Percentiles rank a stretch among this genome's conserved stretches.
Evolutionary conservation across 345 rosid genomes (phyloP).

Genomic region (Gossypium rotundifolium): DNA sequence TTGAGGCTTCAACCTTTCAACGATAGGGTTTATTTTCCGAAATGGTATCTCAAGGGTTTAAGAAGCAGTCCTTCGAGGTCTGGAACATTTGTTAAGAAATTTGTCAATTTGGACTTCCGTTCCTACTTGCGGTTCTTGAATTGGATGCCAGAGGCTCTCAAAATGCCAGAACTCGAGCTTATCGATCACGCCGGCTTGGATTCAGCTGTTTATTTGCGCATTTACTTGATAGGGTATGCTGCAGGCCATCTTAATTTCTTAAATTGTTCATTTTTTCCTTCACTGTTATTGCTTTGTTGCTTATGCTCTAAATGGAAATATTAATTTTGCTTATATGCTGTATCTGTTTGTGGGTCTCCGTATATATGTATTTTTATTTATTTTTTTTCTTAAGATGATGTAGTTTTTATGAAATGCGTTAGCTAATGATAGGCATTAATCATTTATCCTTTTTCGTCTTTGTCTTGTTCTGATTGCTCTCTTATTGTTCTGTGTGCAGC

Average conservation of each 20-base stretch:
- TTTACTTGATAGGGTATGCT: slow-evolving; percentile 81
- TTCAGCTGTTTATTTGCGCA: slow-evolving; percentile 84
- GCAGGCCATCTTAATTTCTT: background rate
- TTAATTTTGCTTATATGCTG: background rate
- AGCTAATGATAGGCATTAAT: background rate
- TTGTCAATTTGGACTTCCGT: slow-evolving; percentile 69
- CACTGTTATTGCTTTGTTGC: background rate
- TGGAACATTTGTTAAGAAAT: slow-evolving; percentile 48
- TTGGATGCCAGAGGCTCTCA: slow-evolving; percentile 93
- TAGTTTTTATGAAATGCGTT: too few species aligned
- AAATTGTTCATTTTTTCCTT: background rate
- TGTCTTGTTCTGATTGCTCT: slow-evolving; percentile 11
- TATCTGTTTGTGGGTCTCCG: background rate
- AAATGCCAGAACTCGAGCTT: slow-evolving; percentile 94
- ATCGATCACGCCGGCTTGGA: slow-evolving; percentile 98
- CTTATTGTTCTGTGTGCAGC: slow-evolving; percentile 27
- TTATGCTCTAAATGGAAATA: background rate
- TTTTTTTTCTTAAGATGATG: background rate
- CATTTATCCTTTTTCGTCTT: background rate
- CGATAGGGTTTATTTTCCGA: slow-evolving; percentile 91
- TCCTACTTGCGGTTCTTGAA: slow-evolving; percentile 67
- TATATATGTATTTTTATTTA: too few species aligned
- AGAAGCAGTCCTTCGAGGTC: slow-evolving; percentile 59
- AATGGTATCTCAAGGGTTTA: slow-evolving; percentile 89
- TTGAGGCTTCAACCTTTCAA: slow-evolving; percentile 89